Conservation (phyloP, 345 rosid species). For the Rhodomyrtus tomentosa region DNA sequence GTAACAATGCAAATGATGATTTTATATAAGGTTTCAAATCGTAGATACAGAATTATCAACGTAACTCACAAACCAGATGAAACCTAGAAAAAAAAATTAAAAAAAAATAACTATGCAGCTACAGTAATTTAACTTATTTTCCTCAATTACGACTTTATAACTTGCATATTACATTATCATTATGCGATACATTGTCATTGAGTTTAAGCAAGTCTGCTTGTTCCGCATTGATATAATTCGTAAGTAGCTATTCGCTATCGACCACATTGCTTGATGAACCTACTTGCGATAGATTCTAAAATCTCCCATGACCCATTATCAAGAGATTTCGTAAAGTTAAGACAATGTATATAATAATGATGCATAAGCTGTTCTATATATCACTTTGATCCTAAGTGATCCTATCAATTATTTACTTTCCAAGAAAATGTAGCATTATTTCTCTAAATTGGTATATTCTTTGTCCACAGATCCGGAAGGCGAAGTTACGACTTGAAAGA, state of each 20-base stretch:
- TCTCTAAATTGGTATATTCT: not conserved
- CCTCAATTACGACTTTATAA: not conserved
- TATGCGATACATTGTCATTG: not conserved
- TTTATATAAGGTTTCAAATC: not conserved
- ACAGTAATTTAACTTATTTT: not conserved
- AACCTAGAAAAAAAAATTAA: not conserved
- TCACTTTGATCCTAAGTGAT: not conserved
- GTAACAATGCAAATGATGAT: conserved; percentile 12
- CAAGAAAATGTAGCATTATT: not conserved
- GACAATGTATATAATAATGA: not conserved
- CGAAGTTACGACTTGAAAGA: not conserved
- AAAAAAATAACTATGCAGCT: no score
- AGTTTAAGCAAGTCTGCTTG: not conserved
- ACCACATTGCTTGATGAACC: not conserved
- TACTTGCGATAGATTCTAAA: not conserved
- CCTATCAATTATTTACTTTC: not conserved
- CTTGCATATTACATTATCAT: not conserved
- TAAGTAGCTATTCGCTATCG: not conserved
- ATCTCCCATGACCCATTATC: not conserved
- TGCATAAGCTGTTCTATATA: not conserved
- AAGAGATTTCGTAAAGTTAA: not conserved
- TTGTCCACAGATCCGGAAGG: not conserved
- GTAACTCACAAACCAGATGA: not conserved
- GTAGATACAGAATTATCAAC: not conserved
- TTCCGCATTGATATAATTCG: not conserved